Base-by-base conservation (phyloP, 495 filamentous ascomycete genomes). In the Xylaria grammica region DNA sequence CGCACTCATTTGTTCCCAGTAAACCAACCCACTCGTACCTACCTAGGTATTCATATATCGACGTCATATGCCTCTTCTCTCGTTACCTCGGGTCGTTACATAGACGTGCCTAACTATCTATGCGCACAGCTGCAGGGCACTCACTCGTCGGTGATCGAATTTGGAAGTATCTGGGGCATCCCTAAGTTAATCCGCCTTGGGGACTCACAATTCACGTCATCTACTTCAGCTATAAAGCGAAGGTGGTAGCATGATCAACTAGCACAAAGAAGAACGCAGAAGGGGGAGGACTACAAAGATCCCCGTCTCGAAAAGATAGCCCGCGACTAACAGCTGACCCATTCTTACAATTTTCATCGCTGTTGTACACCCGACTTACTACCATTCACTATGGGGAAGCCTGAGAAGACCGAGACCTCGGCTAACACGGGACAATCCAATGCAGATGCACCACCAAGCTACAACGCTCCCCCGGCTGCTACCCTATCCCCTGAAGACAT, bases 381-480 rank as follows among this genome's bases (percentile, higher is more conserved):
- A 6, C 32, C 24, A 34, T 32, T n/a, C n/a, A n/a, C n/a, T 13
- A 51, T 51, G 45, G 46, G 59, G 11, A 51, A 62, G 6, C 45
- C 11, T 1, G 17, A 45, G 36, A 44, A 62, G 38, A n/a, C 22
- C 6, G 48, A 54, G 40, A n/a, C 38, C 22, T 2, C 34, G 5
- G n/a, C 30, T 26, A n/a, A 63, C 6, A 40, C 20, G 32, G 50
- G 29, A n/a, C 26, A 46, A 10, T 36, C 50, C n/a, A 3, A 38
- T 9, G 29, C 15, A 9, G 40, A 38, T 45, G 51, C 61, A 38
- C 60, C 60, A 4, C 61, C 61, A 8, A 56, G 52, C 51, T 63
- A 63, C 29, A 22, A 56, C 22, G 44, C 51, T 49, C 11, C 27
- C 9, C 17, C 19, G 40, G 26, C 40, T 11, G 40, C 52, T 6